Evolutionary conservation across 257 asterid genomes (phyloP).

Genomic region (Solanum appendiculatum): DNA sequence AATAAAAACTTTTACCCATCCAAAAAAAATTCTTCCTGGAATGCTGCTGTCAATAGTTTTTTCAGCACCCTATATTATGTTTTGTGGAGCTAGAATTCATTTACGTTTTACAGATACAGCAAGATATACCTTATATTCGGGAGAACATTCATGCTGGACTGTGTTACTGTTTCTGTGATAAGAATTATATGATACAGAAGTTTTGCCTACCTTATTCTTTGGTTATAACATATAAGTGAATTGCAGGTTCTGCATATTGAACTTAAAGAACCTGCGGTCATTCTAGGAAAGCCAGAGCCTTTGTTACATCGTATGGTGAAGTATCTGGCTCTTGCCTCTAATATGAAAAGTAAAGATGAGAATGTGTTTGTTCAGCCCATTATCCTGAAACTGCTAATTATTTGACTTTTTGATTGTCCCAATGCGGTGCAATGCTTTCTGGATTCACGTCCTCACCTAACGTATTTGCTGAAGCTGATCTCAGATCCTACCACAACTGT

Average conservation of each 20-base stretch:
- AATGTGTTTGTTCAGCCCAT: conserved; percentile 51
- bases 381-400: conserved; percentile 61
- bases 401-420: conserved; percentile 78
- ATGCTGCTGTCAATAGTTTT: not conserved
- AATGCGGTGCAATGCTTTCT: conserved; percentile 80
- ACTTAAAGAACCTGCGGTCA: conserved; percentile 55
- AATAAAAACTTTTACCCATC: too few relatives aligned
- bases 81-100: not conserved
- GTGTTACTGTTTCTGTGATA: not conserved
- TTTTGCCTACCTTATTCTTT: not conserved
- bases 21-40: too few relatives aligned
- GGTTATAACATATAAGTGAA: too few relatives aligned
- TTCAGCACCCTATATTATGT: not conserved
- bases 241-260: conserved; percentile 75
- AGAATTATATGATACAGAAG: not conserved
- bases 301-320: conserved; percentile 83
- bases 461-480: conserved; percentile 68
- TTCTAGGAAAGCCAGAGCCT: conserved; percentile 77
- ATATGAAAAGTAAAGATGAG: conserved; percentile 46
- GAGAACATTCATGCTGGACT: not conserved
- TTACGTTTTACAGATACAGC: not conserved
- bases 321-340: conserved; percentile 77
- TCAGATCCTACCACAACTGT: conserved; percentile 47
- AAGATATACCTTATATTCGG: not conserved
- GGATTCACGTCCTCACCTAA: conserved; percentile 13